A percentile compares a stretch with the other conserved stretches of the same genome.
These are phyloP conservation scores for Umbelopsis ramanniana DNA, from an alignment of 192 early-diverging fungal species.

Conservation along the genomic window DNA sequence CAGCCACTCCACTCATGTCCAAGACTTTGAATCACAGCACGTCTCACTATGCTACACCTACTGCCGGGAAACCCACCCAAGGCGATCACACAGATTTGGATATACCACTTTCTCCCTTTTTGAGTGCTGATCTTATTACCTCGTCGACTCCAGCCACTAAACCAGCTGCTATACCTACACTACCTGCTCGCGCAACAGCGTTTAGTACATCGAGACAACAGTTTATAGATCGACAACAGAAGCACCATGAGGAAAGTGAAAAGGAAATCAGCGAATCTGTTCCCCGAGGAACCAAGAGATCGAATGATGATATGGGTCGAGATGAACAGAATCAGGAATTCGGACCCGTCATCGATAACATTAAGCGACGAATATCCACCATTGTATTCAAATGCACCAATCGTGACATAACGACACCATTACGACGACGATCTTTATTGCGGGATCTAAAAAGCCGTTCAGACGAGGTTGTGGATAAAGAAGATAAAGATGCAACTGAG, in stretches of 20 bases:
- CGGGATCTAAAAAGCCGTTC: background rate
- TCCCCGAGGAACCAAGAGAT: background rate
- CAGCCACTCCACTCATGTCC: constrained; percentile 1
- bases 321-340: constrained; percentile 18
- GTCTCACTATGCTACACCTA: constrained; percentile 7
- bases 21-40: background rate
- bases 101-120: constrained; percentile 3
- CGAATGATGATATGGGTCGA: background rate
- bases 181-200: background rate
- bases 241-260: background rate
- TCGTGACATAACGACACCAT: constrained; percentile 7
- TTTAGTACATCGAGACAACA: background rate
- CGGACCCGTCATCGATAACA: constrained; percentile 6
- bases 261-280: background rate
- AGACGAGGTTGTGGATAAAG: background rate
- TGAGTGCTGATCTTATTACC: background rate
- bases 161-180: background rate
- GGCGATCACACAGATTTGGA: background rate
- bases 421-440: constrained; percentile 2
- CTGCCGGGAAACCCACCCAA: background rate
- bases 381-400: constrained; percentile 15
- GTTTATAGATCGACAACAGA: background rate
- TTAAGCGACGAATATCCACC: constrained; percentile 4
- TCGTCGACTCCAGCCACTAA: background rate
- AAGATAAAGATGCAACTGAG: background rate